These are phyloP conservation scores for Hanseniaspora pseudoguilliermondii DNA, from an alignment of 805 yeast genomes.

Conservation along the genomic window DNA sequence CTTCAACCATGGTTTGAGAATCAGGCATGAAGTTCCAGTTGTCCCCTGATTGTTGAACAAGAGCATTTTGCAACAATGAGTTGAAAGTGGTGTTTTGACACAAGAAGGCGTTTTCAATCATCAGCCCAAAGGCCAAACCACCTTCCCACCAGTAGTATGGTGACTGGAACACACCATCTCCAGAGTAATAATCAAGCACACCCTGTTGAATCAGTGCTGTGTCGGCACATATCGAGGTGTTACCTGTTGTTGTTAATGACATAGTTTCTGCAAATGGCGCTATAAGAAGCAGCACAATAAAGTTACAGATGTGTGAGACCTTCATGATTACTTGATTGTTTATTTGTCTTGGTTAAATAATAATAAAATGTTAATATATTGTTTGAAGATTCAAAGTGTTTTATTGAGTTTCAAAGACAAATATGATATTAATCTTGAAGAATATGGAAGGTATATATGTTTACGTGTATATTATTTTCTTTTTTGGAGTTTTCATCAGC, in stretches of 20 bases:
- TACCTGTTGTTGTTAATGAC: constrained; percentile 30
- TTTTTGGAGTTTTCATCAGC: no score
- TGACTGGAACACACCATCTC: constrained; percentile 55
- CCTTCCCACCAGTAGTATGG: constrained; percentile 89
- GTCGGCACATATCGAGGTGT: constrained; percentile 42
- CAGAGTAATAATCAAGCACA: constrained; percentile 55
- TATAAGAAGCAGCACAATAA: neutral
- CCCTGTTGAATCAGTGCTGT: constrained; percentile 49
- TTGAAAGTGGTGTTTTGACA: constrained; percentile 58
- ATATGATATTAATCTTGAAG: no score
- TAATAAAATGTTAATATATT: no score
- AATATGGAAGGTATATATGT: no score
- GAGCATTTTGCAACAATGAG: constrained; percentile 42
- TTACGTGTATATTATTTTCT: no score
- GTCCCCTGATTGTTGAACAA: constrained; percentile 56
- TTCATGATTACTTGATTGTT: neutral
- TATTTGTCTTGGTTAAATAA: neutral
- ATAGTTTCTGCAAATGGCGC: constrained; percentile 14
- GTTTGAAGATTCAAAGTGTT: no score
- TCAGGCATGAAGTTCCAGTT: constrained; percentile 71
- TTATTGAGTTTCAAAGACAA: no score
- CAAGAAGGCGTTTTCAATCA: constrained; percentile 61
- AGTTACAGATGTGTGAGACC: neutral
- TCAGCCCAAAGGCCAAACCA: constrained; percentile 59
- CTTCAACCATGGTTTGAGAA: constrained; percentile 84